phyloP scores from a whole-genome alignment of 2,329 filamentous ascomycete genomes.

The Hymenoscyphus occultus region DNA sequence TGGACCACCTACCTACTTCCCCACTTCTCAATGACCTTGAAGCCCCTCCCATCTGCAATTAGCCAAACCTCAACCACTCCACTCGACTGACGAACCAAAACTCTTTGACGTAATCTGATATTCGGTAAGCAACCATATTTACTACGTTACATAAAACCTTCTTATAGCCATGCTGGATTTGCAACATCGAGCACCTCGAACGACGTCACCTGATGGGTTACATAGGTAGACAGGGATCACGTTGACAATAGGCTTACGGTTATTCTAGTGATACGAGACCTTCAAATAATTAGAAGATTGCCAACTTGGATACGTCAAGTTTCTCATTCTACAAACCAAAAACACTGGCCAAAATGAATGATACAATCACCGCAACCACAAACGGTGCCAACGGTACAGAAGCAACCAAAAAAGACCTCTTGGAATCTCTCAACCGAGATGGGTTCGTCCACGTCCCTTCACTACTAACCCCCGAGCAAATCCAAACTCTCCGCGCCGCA shows the following conservation, averaged over 20 bases:
- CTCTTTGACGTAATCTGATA: not conserved
- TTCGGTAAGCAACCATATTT: not conserved
- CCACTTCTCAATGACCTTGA: not conserved
- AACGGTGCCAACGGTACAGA: not conserved
- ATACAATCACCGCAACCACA: not conserved
- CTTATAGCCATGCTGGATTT: not conserved
- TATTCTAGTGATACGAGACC: not conserved
- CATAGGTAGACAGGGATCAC: not conserved
- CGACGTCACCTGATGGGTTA: not conserved
- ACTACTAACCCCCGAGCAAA: constrained; percentile 54
- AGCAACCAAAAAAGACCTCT: constrained; percentile 26
- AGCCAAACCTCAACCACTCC: not conserved
- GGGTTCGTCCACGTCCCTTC: constrained; percentile 74
- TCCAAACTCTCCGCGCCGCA: constrained; percentile 59
- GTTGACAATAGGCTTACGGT: not conserved
- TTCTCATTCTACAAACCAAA: not conserved
- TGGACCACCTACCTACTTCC: not conserved
- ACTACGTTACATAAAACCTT: not conserved
- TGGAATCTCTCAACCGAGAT: constrained; percentile 55
- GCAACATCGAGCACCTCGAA: not conserved
- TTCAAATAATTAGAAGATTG: not conserved
- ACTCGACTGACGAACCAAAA: not conserved
- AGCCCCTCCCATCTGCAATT: not conserved
- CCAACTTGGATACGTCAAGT: not conserved
- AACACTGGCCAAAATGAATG: not conserved